Conservation (phyloP, 371 early-diverging fungal species). For the Lichtheimia corymbifera region DNA sequence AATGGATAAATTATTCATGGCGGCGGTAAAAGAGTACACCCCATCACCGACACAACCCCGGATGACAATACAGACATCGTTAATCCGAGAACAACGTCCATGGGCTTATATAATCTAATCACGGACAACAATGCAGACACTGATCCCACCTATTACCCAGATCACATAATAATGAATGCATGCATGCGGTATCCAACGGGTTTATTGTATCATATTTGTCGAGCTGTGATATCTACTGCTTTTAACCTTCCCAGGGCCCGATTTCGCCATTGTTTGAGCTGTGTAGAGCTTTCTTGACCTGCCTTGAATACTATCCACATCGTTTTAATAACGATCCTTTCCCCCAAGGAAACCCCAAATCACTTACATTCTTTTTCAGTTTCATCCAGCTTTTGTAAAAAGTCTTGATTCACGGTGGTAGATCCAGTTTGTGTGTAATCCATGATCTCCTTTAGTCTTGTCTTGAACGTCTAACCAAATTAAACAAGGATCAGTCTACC, state of each 20-base stretch:
- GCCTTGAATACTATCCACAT: conserved; percentile 33
- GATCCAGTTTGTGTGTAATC: conserved; percentile 39
- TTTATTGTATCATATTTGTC: not conserved
- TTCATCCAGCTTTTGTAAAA: conserved; percentile 45
- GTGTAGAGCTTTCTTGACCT: conserved; percentile 35
- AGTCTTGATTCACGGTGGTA: conserved; percentile 28
- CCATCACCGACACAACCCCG: no score
- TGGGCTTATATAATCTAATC: no score
- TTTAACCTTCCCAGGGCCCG: not conserved
- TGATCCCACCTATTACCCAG: no score
- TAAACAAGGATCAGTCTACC: not conserved
- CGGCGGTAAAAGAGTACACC: no score
- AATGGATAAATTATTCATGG: not conserved
- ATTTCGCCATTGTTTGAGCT: conserved; percentile 31
- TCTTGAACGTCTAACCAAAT: conserved; percentile 35
- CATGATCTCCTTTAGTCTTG: conserved; percentile 38
- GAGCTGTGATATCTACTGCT: conserved; percentile 1
- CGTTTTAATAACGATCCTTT: no score
- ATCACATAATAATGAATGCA: no score
- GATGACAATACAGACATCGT: no score
- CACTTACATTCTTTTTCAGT: conserved; percentile 50
- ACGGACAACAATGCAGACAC: no score
- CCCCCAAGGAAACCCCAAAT: not conserved
- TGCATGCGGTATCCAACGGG: not conserved
- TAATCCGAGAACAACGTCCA: no score